Evolutionary conservation across 2,329 filamentous ascomycete genomes (phyloP).

Genomic region (Thyridium curvatum): DNA sequence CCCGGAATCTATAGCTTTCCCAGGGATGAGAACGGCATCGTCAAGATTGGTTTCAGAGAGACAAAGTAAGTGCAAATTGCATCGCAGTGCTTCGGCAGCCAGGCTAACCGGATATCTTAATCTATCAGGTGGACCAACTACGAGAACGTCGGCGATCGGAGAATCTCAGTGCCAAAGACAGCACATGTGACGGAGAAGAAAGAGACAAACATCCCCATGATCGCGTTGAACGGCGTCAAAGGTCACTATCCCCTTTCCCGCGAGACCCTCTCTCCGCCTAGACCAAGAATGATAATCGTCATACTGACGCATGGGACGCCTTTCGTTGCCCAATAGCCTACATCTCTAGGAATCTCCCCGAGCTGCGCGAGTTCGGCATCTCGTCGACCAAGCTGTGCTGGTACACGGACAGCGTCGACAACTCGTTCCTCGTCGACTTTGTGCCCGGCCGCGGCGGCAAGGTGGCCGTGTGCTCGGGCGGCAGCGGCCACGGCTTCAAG

Average conservation of each 20-base stretch:
- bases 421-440: slow-evolving; percentile 12
- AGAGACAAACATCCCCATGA: not conserved
- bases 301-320: too few species aligned
- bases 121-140: too few species aligned
- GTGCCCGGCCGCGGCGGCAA: not conserved
- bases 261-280: too few species aligned
- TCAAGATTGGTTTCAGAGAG: slow-evolving; percentile 5
- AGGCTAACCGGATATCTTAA: too few species aligned
- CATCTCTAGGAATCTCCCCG: slow-evolving; percentile 3
- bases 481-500: slow-evolving; percentile 18
- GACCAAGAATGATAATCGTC: too few species aligned
- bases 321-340: slow-evolving; percentile 3
- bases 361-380: slow-evolving; percentile 5
- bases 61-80: not conserved
- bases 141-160: not conserved
- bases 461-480: not conserved
- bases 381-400: slow-evolving; percentile 11
- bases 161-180: not conserved
- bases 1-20: slow-evolving; percentile 5
- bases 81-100: too few species aligned
- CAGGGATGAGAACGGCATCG: slow-evolving; percentile 3
- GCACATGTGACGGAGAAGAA: not conserved
- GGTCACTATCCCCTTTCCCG: not conserved
- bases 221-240: not conserved
- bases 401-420: slow-evolving; percentile 23